Base-by-base conservation (phyloP, 371 early-diverging fungal genomes). In the Syncephalis plumigaleata region DNA sequence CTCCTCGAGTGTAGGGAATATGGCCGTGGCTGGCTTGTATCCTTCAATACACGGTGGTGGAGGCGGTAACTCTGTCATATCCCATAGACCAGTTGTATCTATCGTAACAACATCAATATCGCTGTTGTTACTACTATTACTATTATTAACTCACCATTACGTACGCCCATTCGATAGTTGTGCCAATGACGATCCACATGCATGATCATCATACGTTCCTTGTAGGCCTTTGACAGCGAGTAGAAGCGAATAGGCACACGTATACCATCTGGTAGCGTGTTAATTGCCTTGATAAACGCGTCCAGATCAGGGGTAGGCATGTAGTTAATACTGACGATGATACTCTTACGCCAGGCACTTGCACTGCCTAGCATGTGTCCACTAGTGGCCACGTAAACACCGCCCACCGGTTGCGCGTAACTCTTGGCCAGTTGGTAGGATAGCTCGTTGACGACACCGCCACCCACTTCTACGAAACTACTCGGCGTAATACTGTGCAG, bases 151-250 rank as follows among this genome's bases (percentile, higher is more conserved):
- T 31, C 11, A 31, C 31, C 31, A 60, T 90, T 81, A 48, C 94
- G 73, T 3, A 63, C 57, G n/a, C 81, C 87, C 55, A 86, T 39
- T 43, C 78, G 63, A 56, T 84, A 81, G 15, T 64, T 64, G 50
- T 79, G 73, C 92, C 92, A 93, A 53, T 83, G 82, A 42, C 84
- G 70, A 48, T 87, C 83, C 1, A 88, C 68, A 47, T 69, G 75
- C 49, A 87, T 71, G 36, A 90, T 70, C 59, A 71, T 72, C 13
- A 90, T 71, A 43, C 68, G 71, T 39, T 73, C 75, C 43, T 76
- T 74, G 61, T 83, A 74, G 8, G 75, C 66, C 25, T 67, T 62
- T 21, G 64, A 66, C 9, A 84, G 54, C 2, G 71, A 58, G 49
- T 83, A 88, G 61, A 71, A 87, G 11, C 78, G 71, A 39, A 91